Conservation (phyloP, 345 rosid genomes). For the Brassica rapa region DNA sequence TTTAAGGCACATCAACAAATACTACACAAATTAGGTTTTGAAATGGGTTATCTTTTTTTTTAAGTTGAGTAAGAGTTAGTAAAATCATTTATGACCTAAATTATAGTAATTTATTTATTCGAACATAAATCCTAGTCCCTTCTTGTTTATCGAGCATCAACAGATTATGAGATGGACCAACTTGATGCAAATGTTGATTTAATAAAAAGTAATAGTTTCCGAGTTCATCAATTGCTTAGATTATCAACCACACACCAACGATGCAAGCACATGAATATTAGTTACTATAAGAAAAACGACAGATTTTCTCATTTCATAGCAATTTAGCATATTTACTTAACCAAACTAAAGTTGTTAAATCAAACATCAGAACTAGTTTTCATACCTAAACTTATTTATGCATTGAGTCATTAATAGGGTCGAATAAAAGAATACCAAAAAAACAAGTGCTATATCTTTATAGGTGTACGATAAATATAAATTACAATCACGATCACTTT, state of each 20-base stretch:
- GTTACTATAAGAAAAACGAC: too few species aligned
- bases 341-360: not conserved
- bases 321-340: not conserved
- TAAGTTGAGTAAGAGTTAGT: not conserved
- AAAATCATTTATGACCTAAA: not conserved
- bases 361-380: not conserved
- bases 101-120: not conserved
- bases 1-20: too few species aligned
- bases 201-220: not conserved
- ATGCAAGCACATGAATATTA: too few species aligned
- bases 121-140: not conserved
- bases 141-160: not conserved
- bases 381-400: not conserved
- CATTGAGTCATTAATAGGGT: not conserved
- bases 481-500: not conserved
- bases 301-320: too few species aligned
- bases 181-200: not conserved
- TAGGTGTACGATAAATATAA: not conserved
- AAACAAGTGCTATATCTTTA: not conserved
- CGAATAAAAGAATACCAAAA: not conserved
- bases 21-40: not conserved
- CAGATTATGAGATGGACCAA: slow-evolving; percentile 1
- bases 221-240: too few species aligned
- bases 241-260: too few species aligned
- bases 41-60: not conserved